Percentiles rank a stretch among this genome's conserved stretches.
Evolutionary conservation across 2,329 filamentous ascomycete genomes (phyloP).

Genomic region (Stagonosporopsis chrysanthemi): DNA sequence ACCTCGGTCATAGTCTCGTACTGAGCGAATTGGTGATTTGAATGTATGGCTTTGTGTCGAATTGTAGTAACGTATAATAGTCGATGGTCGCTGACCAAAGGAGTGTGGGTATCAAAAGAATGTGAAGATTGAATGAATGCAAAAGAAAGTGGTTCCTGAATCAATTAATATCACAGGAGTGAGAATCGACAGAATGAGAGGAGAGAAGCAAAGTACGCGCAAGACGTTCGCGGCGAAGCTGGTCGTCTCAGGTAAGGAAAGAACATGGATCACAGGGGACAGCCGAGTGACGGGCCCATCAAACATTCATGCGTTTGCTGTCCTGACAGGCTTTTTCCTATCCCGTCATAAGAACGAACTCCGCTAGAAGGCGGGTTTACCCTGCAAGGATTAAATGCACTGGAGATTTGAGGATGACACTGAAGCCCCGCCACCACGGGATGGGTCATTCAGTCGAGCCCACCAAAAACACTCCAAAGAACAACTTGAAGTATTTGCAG

Average conservation of each 20-base stretch:
- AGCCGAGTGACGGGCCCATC: conserved; percentile 35
- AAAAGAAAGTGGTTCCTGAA: conserved; percentile 30
- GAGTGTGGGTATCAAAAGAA: conserved; percentile 19
- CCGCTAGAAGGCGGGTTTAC: conserved; percentile 23
- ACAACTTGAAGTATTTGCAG: background rate
- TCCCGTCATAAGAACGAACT: conserved; percentile 36
- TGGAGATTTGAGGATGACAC: conserved; percentile 37
- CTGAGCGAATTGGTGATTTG: background rate
- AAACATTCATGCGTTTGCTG: conserved; percentile 50
- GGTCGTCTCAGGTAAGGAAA: conserved; percentile 44
- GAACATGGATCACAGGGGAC: conserved; percentile 42
- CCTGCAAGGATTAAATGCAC: conserved; percentile 30
- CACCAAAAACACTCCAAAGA: background rate
- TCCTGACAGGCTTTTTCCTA: conserved; percentile 35
- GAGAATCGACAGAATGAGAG: conserved; percentile 28
- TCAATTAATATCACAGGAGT: conserved; percentile 31
- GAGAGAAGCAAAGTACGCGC: conserved; percentile 29
- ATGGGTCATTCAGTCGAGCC: background rate
- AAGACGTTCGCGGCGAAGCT: conserved; percentile 34
- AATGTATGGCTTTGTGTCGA: background rate
- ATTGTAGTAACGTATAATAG: background rate
- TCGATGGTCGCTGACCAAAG: conserved; percentile 17
- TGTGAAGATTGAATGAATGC: conserved; percentile 31
- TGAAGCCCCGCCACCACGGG: conserved; percentile 10
- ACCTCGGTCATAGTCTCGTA: conserved; percentile 35